These are phyloP conservation scores for Simplicillium sp. DNA, from an alignment of 2,329 filamentous ascomycete genomes.

Conservation along the genomic window DNA sequence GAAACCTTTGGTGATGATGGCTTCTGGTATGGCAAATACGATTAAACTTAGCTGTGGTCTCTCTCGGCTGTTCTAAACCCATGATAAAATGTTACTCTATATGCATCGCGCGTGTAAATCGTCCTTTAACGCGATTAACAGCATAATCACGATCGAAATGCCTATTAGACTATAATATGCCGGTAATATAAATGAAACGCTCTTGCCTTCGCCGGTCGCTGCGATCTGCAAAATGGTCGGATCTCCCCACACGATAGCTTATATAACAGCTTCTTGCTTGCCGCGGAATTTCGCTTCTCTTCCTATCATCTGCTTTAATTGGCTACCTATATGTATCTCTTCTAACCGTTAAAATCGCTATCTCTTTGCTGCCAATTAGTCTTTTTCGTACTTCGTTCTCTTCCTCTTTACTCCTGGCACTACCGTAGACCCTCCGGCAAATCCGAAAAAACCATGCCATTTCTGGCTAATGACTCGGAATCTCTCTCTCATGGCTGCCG, in stretches of 20 bases:
- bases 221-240: constrained; percentile 8
- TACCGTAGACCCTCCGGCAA: constrained; percentile 1
- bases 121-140: constrained; percentile 3
- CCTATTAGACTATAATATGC: constrained; percentile 5
- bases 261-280: constrained; percentile 5
- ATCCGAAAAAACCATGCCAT: constrained; percentile 9
- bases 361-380: neutral
- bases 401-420: constrained; percentile 1
- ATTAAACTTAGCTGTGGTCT: neutral
- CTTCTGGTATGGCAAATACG: constrained; percentile 1
- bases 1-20: neutral
- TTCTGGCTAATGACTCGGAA: constrained; percentile 8
- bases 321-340: neutral
- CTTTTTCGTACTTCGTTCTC: neutral
- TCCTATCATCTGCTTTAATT: constrained; percentile 7
- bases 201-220: constrained; percentile 9
- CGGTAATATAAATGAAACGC: constrained; percentile 10
- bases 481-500: constrained; percentile 2
- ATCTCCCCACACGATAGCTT: constrained; percentile 2
- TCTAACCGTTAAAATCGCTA: constrained; percentile 1
- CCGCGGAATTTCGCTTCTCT: constrained; percentile 2
- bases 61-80: neutral
- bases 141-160: constrained; percentile 6
- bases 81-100: neutral
- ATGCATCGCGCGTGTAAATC: constrained; percentile 5